Percentiles rank a stretch among this genome's conserved stretches.
These are phyloP conservation scores for Epithele typhae DNA, from an alignment of 768 basidiomycete genomes.

Conservation along the genomic window DNA sequence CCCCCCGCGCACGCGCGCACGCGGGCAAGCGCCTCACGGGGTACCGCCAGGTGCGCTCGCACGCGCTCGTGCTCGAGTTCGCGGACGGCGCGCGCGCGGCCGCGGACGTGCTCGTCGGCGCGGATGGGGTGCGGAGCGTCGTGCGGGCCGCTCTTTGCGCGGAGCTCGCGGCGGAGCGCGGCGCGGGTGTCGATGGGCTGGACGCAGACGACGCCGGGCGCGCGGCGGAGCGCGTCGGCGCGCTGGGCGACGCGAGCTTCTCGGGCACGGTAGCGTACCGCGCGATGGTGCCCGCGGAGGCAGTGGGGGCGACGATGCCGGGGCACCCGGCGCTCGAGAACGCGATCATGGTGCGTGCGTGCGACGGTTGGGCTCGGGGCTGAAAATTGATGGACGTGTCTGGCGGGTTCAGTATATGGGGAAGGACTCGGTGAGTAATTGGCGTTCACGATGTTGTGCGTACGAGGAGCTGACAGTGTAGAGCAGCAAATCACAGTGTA, in stretches of 20 bases:
- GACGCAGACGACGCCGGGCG: too few relatives aligned
- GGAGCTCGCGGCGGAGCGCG: slow-evolving; percentile 21
- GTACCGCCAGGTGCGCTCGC: slow-evolving; percentile 36
- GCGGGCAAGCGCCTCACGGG: slow-evolving; percentile 57
- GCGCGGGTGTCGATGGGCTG: too few relatives aligned
- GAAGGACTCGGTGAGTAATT: slow-evolving; percentile 22
- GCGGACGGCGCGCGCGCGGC: slow-evolving; percentile 54
- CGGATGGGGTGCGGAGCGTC: slow-evolving; percentile 63
- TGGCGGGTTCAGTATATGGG: slow-evolving; percentile 75
- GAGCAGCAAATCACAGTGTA: slow-evolving; percentile 58
- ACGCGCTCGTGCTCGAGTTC: slow-evolving; percentile 47
- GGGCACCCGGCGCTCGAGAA: slow-evolving; percentile 18
- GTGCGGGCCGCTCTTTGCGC: slow-evolving; percentile 35
- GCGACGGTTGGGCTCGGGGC: not conserved
- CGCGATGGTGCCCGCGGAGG: slow-evolving; percentile 46
- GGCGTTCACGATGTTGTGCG: slow-evolving; percentile 31
- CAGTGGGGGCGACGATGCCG: not conserved
- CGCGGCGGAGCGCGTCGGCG: too few relatives aligned
- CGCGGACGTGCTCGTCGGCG: slow-evolving; percentile 66
- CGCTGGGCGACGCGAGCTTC: too few relatives aligned
- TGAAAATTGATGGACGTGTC: too few relatives aligned
- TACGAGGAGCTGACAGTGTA: too few relatives aligned
- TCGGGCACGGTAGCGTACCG: slow-evolving; percentile 54
- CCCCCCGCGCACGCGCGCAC: slow-evolving; percentile 40
- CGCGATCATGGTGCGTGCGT: slow-evolving; percentile 19